Base-by-base conservation (phyloP, 106 monocot species). In the Alisma plantagoaquatica region DNA sequence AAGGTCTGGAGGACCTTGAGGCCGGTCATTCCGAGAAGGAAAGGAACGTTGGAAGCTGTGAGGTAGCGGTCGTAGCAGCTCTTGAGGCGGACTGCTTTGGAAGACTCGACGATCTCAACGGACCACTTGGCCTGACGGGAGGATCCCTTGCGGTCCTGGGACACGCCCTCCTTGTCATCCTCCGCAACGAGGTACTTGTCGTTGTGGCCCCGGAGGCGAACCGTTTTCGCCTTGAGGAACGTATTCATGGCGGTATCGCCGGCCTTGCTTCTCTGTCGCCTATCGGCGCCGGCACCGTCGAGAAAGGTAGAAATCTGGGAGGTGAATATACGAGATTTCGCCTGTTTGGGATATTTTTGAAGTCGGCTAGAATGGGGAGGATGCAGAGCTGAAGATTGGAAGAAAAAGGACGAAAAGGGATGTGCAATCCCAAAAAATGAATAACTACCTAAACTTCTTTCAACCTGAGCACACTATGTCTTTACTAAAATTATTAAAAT, bases 1-100 rank as follows among this genome's bases (percentile, higher is more conserved):
- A 71, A 15, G 23, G 75, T 68, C 56, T 84, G 94, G 23, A 68
- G 22, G 33, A 88, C 94, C 76, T 88, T 96, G 57, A 68, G 57
- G 12, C 94, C 94, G 17, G 88, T 88, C 54, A 77, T 48, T 1
- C 94, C 94, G 14, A 88, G 70, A 10, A 96, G 75, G 70, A 73
- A 81, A 24, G 88, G 94, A 57, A 81, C 79, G 72, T 71, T 78
- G 27, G 84, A 75, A 28, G 94, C 84, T 10, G 94, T 73, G 45
- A 96, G 81, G 77, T 84, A 96, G 29, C 64, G 69, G 19, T 68
- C 68, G 67, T 73, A 77, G 62, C 72, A 63, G 60, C 72, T 70
- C 43, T 71, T 69, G 53, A 87, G 73, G 42, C 94, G 83, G 56
- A 88, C 27, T 1, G 29, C 25, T 14, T 44, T 33, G 20, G 41